These are phyloP conservation scores for Fusarium scirpi DNA, from an alignment of 2,329 filamentous ascomycete species.

Conservation along the genomic window DNA sequence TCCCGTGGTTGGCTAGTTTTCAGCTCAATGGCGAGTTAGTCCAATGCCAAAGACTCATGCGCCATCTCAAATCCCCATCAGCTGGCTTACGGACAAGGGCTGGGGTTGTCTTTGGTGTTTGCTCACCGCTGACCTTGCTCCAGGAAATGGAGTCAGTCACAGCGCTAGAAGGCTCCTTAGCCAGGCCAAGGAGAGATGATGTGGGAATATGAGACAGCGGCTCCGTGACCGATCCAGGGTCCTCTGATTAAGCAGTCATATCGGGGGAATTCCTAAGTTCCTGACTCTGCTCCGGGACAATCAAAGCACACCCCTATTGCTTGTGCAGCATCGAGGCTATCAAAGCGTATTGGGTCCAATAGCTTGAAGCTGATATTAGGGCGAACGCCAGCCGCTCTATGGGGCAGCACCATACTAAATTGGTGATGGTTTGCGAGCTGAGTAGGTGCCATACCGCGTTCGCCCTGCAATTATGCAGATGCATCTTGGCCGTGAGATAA, in stretches of 20 bases:
- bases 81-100: conserved; percentile 11
- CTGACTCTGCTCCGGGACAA: conserved; percentile 1
- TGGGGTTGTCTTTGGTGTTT: neutral
- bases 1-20: conserved; percentile 21
- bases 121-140: conserved; percentile 26
- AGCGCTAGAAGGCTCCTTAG: conserved; percentile 19
- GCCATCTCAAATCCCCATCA: conserved; percentile 26
- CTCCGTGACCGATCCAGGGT: conserved; percentile 24
- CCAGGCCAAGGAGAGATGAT: conserved; percentile 1
- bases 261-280: conserved; percentile 3
- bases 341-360: conserved; percentile 8
- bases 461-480: neutral
- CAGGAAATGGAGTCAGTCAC: conserved; percentile 12
- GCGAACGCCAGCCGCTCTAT: conserved; percentile 28
- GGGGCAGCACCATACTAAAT: conserved; percentile 17
- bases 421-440: conserved; percentile 30
- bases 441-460: neutral
- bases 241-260: conserved; percentile 22
- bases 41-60: conserved; percentile 24
- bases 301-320: conserved; percentile 33
- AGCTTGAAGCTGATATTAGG: conserved; percentile 13
- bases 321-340: conserved; percentile 7
- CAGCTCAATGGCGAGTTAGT: conserved; percentile 24
- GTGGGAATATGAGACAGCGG: conserved; percentile 34
- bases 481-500: neutral